These are phyloP conservation scores for Phialophora chinensis DNA, from an alignment of 2,329 filamentous ascomycete genomes.

Conservation along the genomic window DNA sequence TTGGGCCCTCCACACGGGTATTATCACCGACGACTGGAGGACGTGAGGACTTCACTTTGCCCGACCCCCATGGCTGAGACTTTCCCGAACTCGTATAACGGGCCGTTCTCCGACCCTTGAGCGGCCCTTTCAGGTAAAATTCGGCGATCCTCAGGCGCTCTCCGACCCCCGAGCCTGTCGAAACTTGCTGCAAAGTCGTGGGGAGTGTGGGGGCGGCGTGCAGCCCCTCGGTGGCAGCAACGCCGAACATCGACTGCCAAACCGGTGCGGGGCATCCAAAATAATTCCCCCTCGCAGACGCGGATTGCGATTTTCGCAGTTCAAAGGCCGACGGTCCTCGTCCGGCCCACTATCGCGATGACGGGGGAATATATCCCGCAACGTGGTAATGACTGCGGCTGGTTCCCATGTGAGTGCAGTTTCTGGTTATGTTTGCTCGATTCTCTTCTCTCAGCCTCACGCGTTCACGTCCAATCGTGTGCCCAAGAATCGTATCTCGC, in stretches of 20 bases:
- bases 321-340: slow-evolving; percentile 27
- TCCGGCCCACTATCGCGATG: not conserved
- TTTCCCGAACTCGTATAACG: not conserved
- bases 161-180: slow-evolving; percentile 8
- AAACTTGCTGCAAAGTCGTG: slow-evolving; percentile 7
- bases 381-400: not conserved
- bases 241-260: no score
- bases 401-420: not conserved
- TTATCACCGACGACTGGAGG: not conserved
- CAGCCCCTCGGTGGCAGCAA: slow-evolving; percentile 11
- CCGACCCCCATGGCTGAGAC: not conserved
- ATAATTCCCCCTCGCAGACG: slow-evolving; percentile 2
- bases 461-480: not conserved
- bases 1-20: not conserved
- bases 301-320: slow-evolving; percentile 13
- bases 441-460: slow-evolving; percentile 6
- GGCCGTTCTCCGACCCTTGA: slow-evolving; percentile 17
- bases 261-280: slow-evolving; percentile 18
- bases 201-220: slow-evolving; percentile 18
- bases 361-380: slow-evolving; percentile 7
- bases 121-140: slow-evolving; percentile 10
- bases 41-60: not conserved
- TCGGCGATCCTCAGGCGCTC: slow-evolving; percentile 22
- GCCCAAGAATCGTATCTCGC: not conserved
- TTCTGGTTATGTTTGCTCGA: slow-evolving; percentile 14